phyloP scores from a whole-genome alignment of 2,329 filamentous ascomycete genomes.

The Phyllosticta ampelicida region DNA sequence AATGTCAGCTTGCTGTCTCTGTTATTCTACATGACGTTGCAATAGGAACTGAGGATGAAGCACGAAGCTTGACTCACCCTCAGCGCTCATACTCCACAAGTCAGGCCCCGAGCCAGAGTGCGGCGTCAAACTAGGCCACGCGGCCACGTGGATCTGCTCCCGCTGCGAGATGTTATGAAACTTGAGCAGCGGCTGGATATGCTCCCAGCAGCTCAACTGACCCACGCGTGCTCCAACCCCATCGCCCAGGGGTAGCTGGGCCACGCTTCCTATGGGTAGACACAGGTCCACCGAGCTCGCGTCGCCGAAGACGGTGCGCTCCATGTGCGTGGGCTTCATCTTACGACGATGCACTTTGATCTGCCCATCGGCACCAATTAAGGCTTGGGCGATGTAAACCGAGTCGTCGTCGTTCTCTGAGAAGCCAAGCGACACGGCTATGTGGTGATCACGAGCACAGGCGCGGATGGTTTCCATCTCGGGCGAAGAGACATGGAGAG shows the following conservation, averaged over 20 bases:
- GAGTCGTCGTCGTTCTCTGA: slow-evolving; percentile 28
- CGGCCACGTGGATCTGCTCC: slow-evolving; percentile 32
- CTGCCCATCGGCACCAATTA: slow-evolving; percentile 24
- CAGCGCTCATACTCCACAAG: slow-evolving; percentile 4
- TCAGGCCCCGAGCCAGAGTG: neutral
- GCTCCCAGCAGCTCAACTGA: slow-evolving; percentile 31
- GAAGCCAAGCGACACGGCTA: slow-evolving; percentile 31
- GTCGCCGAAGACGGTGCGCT: slow-evolving; percentile 35
- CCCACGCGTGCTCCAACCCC: slow-evolving; percentile 23
- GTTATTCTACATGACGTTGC: too few species aligned
- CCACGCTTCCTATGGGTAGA: too few species aligned
- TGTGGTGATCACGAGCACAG: slow-evolving; percentile 22
- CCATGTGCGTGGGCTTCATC: slow-evolving; percentile 36
- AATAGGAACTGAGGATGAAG: too few species aligned
- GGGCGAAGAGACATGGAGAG: slow-evolving; percentile 28
- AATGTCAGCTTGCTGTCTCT: slow-evolving; percentile 4
- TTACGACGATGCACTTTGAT: slow-evolving; percentile 30
- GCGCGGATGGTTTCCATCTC: slow-evolving; percentile 34
- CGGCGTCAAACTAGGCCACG: slow-evolving; percentile 26
- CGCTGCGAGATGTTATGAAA: slow-evolving; percentile 29
- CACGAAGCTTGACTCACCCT: neutral
- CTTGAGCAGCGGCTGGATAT: slow-evolving; percentile 35
- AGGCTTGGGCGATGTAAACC: slow-evolving; percentile 31
- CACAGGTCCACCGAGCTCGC: slow-evolving; percentile 12
- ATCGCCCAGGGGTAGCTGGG: neutral